Evolutionary conservation across 495 filamentous ascomycete genomes (phyloP), one percentile per base, ranked within the genome.

Genomic region (Lepidopterella palustris): DNA sequence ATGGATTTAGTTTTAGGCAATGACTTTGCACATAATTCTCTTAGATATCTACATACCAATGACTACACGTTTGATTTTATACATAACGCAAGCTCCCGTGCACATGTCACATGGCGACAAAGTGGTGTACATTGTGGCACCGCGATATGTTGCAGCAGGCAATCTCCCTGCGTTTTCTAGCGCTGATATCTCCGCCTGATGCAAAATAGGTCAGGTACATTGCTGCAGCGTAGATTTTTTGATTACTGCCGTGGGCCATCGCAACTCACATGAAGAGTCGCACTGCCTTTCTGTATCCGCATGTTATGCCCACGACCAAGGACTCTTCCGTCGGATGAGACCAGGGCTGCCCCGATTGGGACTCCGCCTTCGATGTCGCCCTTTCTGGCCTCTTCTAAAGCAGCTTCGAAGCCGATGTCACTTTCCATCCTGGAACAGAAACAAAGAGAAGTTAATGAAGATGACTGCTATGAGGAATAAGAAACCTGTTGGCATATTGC

Each of bases 91-190:
- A 3, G 89, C 89, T 24, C 89, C 89, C 13, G 89, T 86, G 78
- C 88, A 92, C 89, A 93, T 93, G 69, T 91, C 85, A 70, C 90
- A 95, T 0, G 88, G 90, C 13, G 89, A 92, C 4, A 95, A 76
- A 1, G 90, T 92, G 8, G 89, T 93, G 72, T 89, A 93, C 85
- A 93, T 90, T 4, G 89, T 93, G 42, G 83, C 77, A 42, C 87
- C 86, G 63, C 78, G 73, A 72, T 92, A 93, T 20, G 81, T 81
- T 0, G 79, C 80, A 11, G 85, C 87, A 35, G 86, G 83, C 39
- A 91, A 80, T 54, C 88, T 84, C 39, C 89, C 89, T 0, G 87
- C 85, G 71, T 87, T 86, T 58, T 90, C 86, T 40, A 95, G 78
- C 9, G 87, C 83, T 10, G 89, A 83, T 51, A 89, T 92, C 69